These are phyloP conservation scores for Poa pratensis DNA, from an alignment of 176 grass and related monocot genomes.

Conservation along the genomic window DNA sequence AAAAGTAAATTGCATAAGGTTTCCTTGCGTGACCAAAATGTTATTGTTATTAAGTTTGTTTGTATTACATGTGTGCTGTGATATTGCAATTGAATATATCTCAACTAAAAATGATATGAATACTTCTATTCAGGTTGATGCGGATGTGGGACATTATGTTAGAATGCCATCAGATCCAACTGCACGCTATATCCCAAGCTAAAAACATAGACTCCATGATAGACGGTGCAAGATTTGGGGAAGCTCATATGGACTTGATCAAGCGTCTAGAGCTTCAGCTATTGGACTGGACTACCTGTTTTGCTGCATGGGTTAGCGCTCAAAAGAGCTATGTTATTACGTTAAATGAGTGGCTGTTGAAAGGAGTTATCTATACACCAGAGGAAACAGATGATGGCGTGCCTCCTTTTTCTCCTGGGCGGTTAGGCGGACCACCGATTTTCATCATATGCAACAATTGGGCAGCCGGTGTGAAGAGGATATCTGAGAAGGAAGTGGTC, in stretches of 20 bases:
- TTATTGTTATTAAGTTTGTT: not conserved
- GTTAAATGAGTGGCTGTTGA: conserved; percentile 78
- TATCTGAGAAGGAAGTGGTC: conserved; percentile 72
- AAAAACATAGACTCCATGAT: conserved; percentile 85
- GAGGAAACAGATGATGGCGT: conserved; percentile 89
- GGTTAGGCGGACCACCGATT: conserved; percentile 82
- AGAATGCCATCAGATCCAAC: conserved; percentile 92
- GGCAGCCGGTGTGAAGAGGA: conserved; percentile 59
- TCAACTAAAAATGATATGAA: not conserved
- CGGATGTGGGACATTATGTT: conserved; percentile 79
- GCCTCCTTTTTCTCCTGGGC: conserved; percentile 89
- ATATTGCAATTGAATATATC: conserved; percentile 24
- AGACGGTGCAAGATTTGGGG: conserved; percentile 57
- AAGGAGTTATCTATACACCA: conserved; percentile 70
- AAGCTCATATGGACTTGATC: conserved; percentile 64
- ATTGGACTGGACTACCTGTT: conserved; percentile 76
- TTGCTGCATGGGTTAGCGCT: conserved; percentile 69
- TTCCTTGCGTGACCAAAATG: conserved; percentile 18
- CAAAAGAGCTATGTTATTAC: conserved; percentile 71
- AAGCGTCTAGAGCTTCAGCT: conserved; percentile 71
- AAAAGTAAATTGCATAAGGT: conserved; percentile 6
- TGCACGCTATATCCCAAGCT: conserved; percentile 80
- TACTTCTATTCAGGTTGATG: conserved; percentile 64
- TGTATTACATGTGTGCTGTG: conserved; percentile 2
- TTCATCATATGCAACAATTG: conserved; percentile 91